Base-by-base conservation (phyloP, 1,284 basidiomycete species). In the Cystobasidium slooffiae region DNA sequence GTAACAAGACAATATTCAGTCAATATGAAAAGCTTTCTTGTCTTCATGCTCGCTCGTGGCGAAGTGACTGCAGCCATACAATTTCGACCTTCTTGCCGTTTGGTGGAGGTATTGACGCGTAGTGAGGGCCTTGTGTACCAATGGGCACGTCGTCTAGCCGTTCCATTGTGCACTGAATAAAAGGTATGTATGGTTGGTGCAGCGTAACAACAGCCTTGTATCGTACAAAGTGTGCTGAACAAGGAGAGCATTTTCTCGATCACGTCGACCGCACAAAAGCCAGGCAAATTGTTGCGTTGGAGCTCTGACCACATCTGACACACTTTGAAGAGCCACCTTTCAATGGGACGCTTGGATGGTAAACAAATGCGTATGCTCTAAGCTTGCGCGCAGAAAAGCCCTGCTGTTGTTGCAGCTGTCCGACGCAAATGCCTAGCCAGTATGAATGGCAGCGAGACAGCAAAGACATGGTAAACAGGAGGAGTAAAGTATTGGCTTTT, bases 21-120 rank as follows among this genome's bases (percentile, higher is more conserved):
- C 39, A 66, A 49, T 41, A 18, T 49, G 39, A 65, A 20, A 47
- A 22, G 49, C 43, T 66, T 64, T 20, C 18, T 65, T n/a, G 41
- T 24, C 8, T 67, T n/a, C 20, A 39, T 58, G 16, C 49, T 41
- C 24, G 39, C 31, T 41, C 56, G 56, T 59, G 56, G 37, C 56
- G 20, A 59, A 59, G 7, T 10, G 37, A 39, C 39, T 22, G 20
- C 14, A 1, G 37, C 37, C 70, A 14, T 51, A 73, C 70, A 58
- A 73, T 66, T 59, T 73, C 70, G 52, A 73, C 70, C 63, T 73
- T 73, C 24, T 73, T 56, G 43, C 70, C 70, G 24, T 47, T 47
- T 16, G 24, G 62, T 7, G 62, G 62, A 9, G 70, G 70, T 24
- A 73, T 46, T 37, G 64, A 66, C 31, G 64, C 64, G 24, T 66